phyloP scores from a whole-genome alignment of 208 protist species.

The Phytomonas sp. region DNA sequence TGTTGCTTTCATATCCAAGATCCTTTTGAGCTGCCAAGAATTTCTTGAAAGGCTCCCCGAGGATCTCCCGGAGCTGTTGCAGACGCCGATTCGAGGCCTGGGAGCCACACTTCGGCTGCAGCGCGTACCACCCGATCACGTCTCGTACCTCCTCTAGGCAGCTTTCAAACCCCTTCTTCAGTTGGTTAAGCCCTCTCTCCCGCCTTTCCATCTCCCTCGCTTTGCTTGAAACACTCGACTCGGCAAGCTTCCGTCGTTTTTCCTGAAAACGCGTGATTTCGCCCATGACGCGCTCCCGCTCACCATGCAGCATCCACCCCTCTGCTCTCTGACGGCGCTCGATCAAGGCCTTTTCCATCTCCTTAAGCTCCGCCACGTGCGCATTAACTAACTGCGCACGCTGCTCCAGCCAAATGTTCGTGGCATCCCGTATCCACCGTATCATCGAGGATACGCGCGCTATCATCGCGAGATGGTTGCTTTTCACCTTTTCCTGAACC shows the following conservation, averaged over 20 bases:
- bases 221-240: constrained; percentile 8
- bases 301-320: constrained; percentile 10
- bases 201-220: constrained; percentile 10
- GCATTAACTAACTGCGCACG: constrained; percentile 5
- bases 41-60: background rate
- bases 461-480: no score
- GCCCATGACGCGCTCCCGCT: constrained; percentile 16
- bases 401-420: constrained; percentile 8
- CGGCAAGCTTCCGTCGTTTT: constrained; percentile 10
- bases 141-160: constrained; percentile 39
- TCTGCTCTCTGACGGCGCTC: no score
- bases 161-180: constrained; percentile 29
- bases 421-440: no score
- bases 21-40: background rate
- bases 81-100: no score
- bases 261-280: constrained; percentile 21
- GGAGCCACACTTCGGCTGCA: constrained; percentile 12
- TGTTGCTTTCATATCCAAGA: no score
- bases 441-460: no score
- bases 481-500: no score
- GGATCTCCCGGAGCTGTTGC: background rate
- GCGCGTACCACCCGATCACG: constrained; percentile 42
- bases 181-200: constrained; percentile 13
- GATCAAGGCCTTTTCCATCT: no score
- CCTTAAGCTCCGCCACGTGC: no score